Base-by-base conservation (phyloP, 805 yeast genomes). In the Candida silvatica region DNA sequence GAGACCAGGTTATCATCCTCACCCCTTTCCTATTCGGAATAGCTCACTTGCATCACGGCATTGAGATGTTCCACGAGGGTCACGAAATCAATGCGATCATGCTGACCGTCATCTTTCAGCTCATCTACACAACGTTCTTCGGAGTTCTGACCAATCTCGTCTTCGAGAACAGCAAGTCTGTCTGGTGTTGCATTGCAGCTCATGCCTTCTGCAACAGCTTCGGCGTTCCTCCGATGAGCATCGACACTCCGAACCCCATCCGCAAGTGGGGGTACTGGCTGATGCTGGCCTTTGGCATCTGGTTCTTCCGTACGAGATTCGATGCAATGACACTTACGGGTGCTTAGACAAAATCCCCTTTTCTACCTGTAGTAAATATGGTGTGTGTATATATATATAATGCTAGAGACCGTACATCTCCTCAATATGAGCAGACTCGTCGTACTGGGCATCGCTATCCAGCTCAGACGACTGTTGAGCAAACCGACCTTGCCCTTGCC, bases 41-140 rank as follows among this genome's bases (percentile, higher is more conserved):
- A 18, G 92, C 94, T 1, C 95, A 85, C 55, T 33, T 80, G 17
- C 90, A 85, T 49, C 94, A 85, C 51, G 86, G 73, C 3, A 62
- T 62, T 42, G 77, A 72, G 36, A 43, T 69, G 29, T 62, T 62
- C 40, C 41, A 41, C 27, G 40, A 37, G 36, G 54, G 47, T 7
- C 42, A 52, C 2, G 29, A 47, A 5, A 51, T 60, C 3, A 25
- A 40, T 0, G 46, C 56, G 14, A 62, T 76, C 1, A 20, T 66
- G 1, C 25, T 64, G 4, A 49, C 57, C 5, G 59, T 69, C 2
- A 15, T 51, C 0, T 64, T 77, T 38, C 95, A 86, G 44, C 56
- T 77, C 29, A 34, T 51, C 0, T 84, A 80, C 51, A 85, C 95
- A 1, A 61, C 77, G 4, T 38, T 79, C 7, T 85, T 85, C 57